Percentiles rank a stretch among this genome's conserved stretches.
These are phyloP conservation scores for Begonia peltatifolia DNA, from an alignment of 306 rosid species.

Conservation along the genomic window DNA sequence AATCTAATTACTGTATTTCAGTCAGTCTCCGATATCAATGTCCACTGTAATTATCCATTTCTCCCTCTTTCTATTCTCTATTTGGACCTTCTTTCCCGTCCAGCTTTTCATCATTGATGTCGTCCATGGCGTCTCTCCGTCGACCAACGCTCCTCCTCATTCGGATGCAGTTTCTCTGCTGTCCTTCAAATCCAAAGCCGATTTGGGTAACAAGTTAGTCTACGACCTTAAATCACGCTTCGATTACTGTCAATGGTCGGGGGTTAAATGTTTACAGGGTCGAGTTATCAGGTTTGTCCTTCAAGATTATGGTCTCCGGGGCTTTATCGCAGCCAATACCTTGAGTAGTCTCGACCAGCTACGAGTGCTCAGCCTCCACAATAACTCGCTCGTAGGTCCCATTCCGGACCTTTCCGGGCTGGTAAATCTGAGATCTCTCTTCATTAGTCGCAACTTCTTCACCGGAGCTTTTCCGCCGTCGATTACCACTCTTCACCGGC, in stretches of 20 bases:
- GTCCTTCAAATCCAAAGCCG: constrained; percentile 62
- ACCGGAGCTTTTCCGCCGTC: constrained; percentile 61
- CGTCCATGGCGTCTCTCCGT: constrained; percentile 6
- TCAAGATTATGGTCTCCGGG: constrained; percentile 33
- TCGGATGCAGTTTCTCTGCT: constrained; percentile 60
- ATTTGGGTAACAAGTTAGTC: constrained; percentile 55
- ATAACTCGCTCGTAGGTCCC: constrained; percentile 73
- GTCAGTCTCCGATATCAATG: neutral
- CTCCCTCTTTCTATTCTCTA: neutral
- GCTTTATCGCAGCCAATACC: constrained; percentile 37
- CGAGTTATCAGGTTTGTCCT: constrained; percentile 49
- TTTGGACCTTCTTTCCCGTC: neutral
- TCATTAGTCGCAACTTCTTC: constrained; percentile 45
- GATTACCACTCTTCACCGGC: constrained; percentile 37
- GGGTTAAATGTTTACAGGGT: constrained; percentile 70
- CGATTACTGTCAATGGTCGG: constrained; percentile 83
- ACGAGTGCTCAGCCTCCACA: constrained; percentile 51
- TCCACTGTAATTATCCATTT: neutral
- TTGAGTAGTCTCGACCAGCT: constrained; percentile 67
- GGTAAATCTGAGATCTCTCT: constrained; percentile 48
- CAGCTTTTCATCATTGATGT: constrained; percentile 1
- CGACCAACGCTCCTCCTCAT: constrained; percentile 4
- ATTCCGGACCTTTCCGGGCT: constrained; percentile 64
- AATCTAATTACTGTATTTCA: neutral
- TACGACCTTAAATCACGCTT: constrained; percentile 44